Conservation (phyloP, 2,329 filamentous ascomycete species). For the Bipolaris sorokiniana region DNA sequence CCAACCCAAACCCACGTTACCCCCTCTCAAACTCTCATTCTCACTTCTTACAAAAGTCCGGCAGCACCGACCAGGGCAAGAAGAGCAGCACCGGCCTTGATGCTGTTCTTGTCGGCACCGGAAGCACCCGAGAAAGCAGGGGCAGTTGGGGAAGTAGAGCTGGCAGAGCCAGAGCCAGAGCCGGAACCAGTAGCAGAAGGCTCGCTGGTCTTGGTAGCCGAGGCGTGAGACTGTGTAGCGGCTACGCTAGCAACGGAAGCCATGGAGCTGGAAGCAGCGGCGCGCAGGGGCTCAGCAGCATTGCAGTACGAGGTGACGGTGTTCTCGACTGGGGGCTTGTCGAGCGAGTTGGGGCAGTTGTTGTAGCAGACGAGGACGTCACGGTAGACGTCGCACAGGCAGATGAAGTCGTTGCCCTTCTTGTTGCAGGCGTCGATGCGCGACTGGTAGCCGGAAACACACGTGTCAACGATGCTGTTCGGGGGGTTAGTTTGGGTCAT, state of each 20-base stretch:
- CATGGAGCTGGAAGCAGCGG: conserved; percentile 25
- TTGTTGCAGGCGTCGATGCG: conserved; percentile 52
- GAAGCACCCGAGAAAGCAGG: conserved; percentile 25
- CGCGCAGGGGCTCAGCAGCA: conserved; percentile 49
- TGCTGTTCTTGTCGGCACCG: conserved; percentile 7
- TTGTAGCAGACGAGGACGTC: conserved; percentile 66
- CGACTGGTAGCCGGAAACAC: conserved; percentile 50
- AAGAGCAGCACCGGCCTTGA: conserved; percentile 33
- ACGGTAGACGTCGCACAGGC: conserved; percentile 63
- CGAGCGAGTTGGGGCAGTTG: conserved; percentile 63
- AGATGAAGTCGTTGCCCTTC: conserved; percentile 58
- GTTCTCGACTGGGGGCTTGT: conserved; percentile 41
- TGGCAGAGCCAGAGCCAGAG: background rate
- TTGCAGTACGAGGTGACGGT: conserved; percentile 49
- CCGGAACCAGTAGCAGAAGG: conserved; percentile 1
- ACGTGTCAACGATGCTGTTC: conserved; percentile 59
- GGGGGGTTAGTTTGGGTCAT: background rate
- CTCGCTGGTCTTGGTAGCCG: conserved; percentile 2
- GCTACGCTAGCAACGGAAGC: conserved; percentile 29
- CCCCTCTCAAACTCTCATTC: background rate
- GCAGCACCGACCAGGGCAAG: conserved; percentile 30
- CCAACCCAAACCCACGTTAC: background rate
- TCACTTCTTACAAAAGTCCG: conserved; percentile 22
- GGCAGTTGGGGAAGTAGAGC: conserved; percentile 10
- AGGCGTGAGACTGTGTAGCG: conserved; percentile 22